Percentiles rank a stretch among this genome's conserved stretches.
These are phyloP conservation scores for Sporisorium sorghi DNA, from an alignment of 1,284 basidiomycete genomes.

Conservation along the genomic window DNA sequence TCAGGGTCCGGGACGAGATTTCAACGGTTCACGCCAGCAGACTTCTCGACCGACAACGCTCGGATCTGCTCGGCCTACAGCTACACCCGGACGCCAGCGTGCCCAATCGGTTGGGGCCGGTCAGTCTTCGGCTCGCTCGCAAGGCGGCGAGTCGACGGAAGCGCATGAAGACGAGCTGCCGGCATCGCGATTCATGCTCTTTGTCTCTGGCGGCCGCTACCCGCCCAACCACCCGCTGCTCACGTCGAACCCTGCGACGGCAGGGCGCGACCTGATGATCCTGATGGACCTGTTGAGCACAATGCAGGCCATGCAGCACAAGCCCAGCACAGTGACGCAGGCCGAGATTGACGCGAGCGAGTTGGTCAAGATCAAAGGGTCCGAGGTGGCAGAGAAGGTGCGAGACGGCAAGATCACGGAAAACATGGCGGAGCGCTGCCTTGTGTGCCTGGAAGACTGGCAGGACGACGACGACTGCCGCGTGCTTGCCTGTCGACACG, in stretches of 20 bases:
- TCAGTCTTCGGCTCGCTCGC: background rate
- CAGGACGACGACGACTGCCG: constrained; percentile 60
- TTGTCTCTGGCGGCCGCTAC: constrained; percentile 65
- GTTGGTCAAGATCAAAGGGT: constrained; percentile 44
- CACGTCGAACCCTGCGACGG: constrained; percentile 53
- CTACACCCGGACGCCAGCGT: constrained; percentile 15
- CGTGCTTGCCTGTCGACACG: constrained; percentile 60
- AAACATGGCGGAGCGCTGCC: constrained; percentile 63
- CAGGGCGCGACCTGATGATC: constrained; percentile 65
- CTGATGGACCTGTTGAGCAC: constrained; percentile 65
- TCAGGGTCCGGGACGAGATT: constrained; percentile 23
- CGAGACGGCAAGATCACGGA: constrained; percentile 57
- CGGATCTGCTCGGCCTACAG: constrained; percentile 15
- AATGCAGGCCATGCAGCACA: constrained; percentile 58
- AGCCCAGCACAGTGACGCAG: constrained; percentile 59
- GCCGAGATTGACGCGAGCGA: constrained; percentile 61
- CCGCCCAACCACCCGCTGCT: constrained; percentile 63
- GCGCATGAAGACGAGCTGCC: constrained; percentile 28
- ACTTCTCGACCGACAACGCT: constrained; percentile 41
- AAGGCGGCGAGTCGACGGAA: constrained; percentile 6
- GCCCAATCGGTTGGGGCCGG: constrained; percentile 26
- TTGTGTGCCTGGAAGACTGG: constrained; percentile 67
- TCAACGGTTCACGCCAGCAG: constrained; percentile 31
- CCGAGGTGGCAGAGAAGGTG: constrained; percentile 39
- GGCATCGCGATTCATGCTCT: constrained; percentile 63